phyloP scores from a whole-genome alignment of 495 filamentous ascomycete genomes.

The Talaromyces borbonicus region DNA sequence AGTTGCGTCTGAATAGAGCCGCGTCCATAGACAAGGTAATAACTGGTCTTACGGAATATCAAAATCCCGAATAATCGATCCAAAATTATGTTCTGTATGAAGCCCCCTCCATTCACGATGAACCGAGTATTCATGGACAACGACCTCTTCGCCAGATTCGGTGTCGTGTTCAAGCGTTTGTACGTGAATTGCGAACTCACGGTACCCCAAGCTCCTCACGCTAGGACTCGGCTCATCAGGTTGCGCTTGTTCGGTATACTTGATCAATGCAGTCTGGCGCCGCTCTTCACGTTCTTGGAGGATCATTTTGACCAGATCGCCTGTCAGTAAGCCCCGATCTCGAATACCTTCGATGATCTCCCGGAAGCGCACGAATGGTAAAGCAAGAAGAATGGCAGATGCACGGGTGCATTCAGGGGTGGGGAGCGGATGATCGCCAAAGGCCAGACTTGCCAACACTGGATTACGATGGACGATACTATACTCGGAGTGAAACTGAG shows the following conservation, averaged over 20 bases:
- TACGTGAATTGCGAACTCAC: constrained; percentile 1
- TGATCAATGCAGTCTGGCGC: constrained; percentile 17
- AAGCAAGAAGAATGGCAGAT: constrained; percentile 18
- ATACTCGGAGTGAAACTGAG: constrained; percentile 10
- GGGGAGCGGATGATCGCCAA: constrained; percentile 14
- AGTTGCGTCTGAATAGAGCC: too few relatives aligned
- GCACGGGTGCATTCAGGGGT: constrained; percentile 8
- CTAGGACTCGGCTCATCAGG: neutral
- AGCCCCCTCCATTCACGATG: constrained; percentile 3
- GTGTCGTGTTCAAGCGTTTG: neutral
- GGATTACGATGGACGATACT: constrained; percentile 9
- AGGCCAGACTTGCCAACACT: constrained; percentile 13
- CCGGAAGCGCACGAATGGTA: constrained; percentile 15
- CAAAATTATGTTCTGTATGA: neutral
- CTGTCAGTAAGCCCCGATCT: constrained; percentile 5
- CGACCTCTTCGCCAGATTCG: neutral
- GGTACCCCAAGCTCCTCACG: neutral
- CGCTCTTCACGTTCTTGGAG: constrained; percentile 20
- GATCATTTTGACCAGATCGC: constrained; percentile 11
- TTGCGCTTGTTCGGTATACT: neutral
- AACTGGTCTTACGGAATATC: too few relatives aligned
- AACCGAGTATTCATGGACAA: neutral
- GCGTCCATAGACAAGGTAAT: too few relatives aligned
- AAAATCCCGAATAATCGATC: neutral
- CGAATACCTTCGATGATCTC: constrained; percentile 12